Conservation (phyloP, 2,329 filamentous ascomycete species). For the Colletotrichum plurivorum region DNA sequence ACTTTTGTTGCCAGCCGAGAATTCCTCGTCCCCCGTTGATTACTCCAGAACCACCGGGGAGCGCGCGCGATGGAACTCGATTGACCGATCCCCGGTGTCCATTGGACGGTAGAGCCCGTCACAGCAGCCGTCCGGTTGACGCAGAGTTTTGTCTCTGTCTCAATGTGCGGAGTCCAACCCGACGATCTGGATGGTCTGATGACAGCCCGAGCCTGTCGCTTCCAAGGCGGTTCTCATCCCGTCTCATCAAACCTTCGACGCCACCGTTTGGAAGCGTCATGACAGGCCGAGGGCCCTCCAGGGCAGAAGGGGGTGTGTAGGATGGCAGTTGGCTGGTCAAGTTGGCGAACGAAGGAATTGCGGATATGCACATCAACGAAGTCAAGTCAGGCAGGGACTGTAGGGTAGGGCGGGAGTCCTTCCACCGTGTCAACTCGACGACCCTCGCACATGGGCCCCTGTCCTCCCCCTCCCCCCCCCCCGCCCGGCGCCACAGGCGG, state of each 20-base stretch:
- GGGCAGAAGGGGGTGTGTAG: too few relatives aligned
- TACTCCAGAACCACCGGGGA: neutral
- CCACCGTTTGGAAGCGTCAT: constrained; percentile 3
- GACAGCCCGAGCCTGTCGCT: constrained; percentile 3
- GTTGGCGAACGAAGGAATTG: neutral
- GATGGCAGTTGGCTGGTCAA: too few relatives aligned
- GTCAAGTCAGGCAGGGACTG: neutral
- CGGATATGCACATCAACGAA: neutral
- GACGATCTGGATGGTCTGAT: constrained; percentile 30
- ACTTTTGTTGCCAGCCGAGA: constrained; percentile 27
- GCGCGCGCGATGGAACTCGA: constrained; percentile 16
- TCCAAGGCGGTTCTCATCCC: constrained; percentile 20
- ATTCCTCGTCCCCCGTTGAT: constrained; percentile 23
- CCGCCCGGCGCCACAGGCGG: constrained; percentile 28
- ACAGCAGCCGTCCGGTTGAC: neutral
- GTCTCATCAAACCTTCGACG: constrained; percentile 16
- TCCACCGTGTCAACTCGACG: constrained; percentile 1
- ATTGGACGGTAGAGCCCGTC: constrained; percentile 11
- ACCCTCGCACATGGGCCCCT: constrained; percentile 10
- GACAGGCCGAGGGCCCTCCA: neutral
- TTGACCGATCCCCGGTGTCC: constrained; percentile 16
- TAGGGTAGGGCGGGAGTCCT: constrained; percentile 1
- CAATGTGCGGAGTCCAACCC: constrained; percentile 12
- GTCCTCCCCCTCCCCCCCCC: neutral
- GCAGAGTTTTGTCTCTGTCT: constrained; percentile 24